Base-by-base conservation (phyloP, 495 filamentous ascomycete species). In the Geopyxis carbonaria region DNA sequence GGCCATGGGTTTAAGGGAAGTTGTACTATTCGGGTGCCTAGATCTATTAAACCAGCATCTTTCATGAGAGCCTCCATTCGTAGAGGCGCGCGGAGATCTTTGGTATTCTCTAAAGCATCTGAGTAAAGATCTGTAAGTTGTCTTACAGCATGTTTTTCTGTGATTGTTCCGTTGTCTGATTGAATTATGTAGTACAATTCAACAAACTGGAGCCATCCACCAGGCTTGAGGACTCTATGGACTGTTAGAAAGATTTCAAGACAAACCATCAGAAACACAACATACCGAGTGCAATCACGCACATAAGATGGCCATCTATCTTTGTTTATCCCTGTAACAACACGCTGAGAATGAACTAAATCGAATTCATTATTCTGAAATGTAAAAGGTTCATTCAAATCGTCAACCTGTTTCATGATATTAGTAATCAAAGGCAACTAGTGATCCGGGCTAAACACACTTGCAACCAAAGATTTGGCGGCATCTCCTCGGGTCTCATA, bases 131-230 rank as follows among this genome's bases (percentile, higher is more conserved):
- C 66, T 34, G 78, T 87, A 78, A 80, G 80, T 50, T 74, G 67
- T 32, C 73, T 67, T 45, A 91, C 58, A 1, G 80, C 78, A 58
- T 82, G 74, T 38, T 67, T 59, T 10, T 74, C 67, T 9, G 70
- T 78, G 44, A 94, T 66, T 5, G 72, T 75, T 19, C 89, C 89
- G 46, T 84, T 93, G 49, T 92, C 78, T 2, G 84, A 93, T 54
- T 94, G 87, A 21, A 81, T 73, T 45, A 80, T 85, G 58, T 74
- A 78, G 50, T 92, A 85, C 44, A 84, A 69, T 55, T 97, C 89
- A 19, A 80, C 69, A 69, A 94, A 76, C 55, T 97, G 89, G 35
- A 83, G 68, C 86, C 86, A 94, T 13, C 89, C 84, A 18, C 78
- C 72, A 24, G 67, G 70, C 44, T 67, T 78, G 34, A 75, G 50